These are phyloP conservation scores for Blastobotrys parvus DNA, from an alignment of 805 yeast genomes.

Conservation along the genomic window DNA sequence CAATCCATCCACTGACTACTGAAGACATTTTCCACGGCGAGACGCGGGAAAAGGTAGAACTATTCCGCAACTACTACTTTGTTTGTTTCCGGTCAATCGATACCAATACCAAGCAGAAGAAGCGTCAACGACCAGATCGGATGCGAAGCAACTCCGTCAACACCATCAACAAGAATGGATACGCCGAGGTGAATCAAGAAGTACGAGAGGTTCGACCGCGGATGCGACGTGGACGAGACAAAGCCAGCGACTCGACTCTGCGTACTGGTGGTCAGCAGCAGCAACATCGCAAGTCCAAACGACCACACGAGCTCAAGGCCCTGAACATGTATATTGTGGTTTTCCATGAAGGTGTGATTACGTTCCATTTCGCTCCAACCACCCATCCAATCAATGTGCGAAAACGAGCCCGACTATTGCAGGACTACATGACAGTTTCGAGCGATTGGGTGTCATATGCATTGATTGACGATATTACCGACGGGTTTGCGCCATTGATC, in stretches of 20 bases:
- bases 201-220: too few species aligned
- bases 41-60: conserved; percentile 89
- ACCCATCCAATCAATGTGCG: conserved; percentile 96
- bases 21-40: conserved; percentile 93
- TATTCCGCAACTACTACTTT: conserved; percentile 83
- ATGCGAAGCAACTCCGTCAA: background rate
- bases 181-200: background rate
- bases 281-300: background rate
- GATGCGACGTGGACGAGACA: background rate
- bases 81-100: conserved; percentile 84
- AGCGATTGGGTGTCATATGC: conserved; percentile 98
- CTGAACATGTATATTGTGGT: conserved; percentile 89
- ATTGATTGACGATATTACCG: conserved; percentile 91
- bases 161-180: background rate
- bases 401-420: conserved; percentile 77
- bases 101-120: conserved; percentile 33
- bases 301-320: conserved; percentile 48
- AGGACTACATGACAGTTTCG: conserved; percentile 82
- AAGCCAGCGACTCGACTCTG: background rate
- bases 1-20: conserved; percentile 92
- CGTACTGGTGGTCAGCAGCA: background rate
- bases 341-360: conserved; percentile 81
- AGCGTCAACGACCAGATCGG: background rate
- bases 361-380: conserved; percentile 90
- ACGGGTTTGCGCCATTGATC: conserved; percentile 95